Conservation (phyloP, 139 green algal species). For the Micractinium sp. region DNA sequence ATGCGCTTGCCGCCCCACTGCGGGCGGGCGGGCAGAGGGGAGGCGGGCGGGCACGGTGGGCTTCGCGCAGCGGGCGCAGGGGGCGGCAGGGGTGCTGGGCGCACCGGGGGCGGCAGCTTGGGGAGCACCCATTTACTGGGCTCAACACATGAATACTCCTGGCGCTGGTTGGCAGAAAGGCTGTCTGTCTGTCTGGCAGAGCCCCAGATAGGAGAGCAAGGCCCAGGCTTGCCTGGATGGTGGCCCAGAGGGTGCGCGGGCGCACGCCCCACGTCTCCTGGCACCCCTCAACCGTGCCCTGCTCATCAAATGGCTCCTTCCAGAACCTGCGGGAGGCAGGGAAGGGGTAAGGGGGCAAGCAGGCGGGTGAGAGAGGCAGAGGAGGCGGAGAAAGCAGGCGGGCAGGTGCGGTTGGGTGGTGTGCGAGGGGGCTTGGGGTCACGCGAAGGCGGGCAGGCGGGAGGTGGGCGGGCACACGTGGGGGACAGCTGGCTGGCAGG, state of each 20-base stretch:
- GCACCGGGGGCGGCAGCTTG: no score
- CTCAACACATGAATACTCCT: no score
- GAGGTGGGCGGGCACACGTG: no score
- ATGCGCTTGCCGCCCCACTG: conserved; percentile 43
- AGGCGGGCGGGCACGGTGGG: neutral
- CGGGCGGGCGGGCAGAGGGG: no score
- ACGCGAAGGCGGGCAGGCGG: no score
- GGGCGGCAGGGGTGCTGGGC: neutral
- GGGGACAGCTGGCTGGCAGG: no score
- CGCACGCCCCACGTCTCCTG: conserved; percentile 72
- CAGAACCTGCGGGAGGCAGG: conserved; percentile 47
- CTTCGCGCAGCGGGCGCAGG: neutral
- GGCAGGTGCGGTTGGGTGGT: neutral
- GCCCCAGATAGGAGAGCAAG: neutral
- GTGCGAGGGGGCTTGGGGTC: no score
- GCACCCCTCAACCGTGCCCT: conserved; percentile 49
- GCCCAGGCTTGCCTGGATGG: conserved; percentile 27
- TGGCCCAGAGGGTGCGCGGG: conserved; percentile 52
- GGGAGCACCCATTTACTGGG: no score
- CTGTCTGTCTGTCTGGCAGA: neutral
- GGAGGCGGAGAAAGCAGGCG: neutral
- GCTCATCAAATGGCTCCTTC: conserved; percentile 46
- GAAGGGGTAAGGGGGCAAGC: neutral
- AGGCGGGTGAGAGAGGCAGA: neutral
- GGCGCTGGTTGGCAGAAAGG: no score